Percentiles rank a stretch among this genome's conserved stretches.
phyloP scores from a whole-genome alignment of 768 basidiomycete species.

The Suillus weaverae region DNA sequence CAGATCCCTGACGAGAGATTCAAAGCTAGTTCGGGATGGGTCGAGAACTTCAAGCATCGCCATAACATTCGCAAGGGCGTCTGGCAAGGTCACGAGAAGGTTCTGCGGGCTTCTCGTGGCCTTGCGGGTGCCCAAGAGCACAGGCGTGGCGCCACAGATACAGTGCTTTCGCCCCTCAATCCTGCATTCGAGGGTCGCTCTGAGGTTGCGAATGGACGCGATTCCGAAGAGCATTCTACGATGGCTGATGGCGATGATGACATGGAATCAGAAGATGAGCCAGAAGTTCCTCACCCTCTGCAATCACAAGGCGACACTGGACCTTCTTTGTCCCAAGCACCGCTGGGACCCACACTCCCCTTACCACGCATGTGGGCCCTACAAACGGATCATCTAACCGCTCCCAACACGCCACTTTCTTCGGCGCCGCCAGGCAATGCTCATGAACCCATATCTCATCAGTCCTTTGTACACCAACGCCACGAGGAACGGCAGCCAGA shows the following conservation, averaged over 20 bases:
- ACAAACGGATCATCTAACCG: slow-evolving; percentile 30
- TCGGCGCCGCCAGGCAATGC: slow-evolving; percentile 28
- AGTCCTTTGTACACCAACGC: slow-evolving; percentile 24
- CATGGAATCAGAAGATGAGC: slow-evolving; percentile 38
- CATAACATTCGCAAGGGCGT: slow-evolving; percentile 71
- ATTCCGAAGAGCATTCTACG: slow-evolving; percentile 18
- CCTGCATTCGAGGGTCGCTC: slow-evolving; percentile 38
- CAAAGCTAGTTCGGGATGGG: slow-evolving; percentile 91
- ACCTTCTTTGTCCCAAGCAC: slow-evolving; percentile 31
- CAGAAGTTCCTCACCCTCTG: slow-evolving; percentile 28
- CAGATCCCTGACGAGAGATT: slow-evolving; percentile 69
- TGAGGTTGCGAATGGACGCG: slow-evolving; percentile 27
- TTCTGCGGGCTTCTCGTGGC: slow-evolving; percentile 32
- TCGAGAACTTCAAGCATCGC: slow-evolving; percentile 88
- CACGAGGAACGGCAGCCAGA: slow-evolving; percentile 30
- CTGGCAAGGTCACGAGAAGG: slow-evolving; percentile 46
- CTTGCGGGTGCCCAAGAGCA: slow-evolving; percentile 30
- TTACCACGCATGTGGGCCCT: slow-evolving; percentile 36
- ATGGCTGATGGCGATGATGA: slow-evolving; percentile 35
- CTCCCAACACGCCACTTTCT: slow-evolving; percentile 31
- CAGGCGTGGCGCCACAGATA: slow-evolving; percentile 37
- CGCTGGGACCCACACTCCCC: slow-evolving; percentile 28
- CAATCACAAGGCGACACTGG: slow-evolving; percentile 27
- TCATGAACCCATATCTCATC: slow-evolving; percentile 31
- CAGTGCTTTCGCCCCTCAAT: slow-evolving; percentile 40